Evolutionary conservation across 495 filamentous ascomycete genomes (phyloP).

Genomic region (Daldinia caldariorum): DNA sequence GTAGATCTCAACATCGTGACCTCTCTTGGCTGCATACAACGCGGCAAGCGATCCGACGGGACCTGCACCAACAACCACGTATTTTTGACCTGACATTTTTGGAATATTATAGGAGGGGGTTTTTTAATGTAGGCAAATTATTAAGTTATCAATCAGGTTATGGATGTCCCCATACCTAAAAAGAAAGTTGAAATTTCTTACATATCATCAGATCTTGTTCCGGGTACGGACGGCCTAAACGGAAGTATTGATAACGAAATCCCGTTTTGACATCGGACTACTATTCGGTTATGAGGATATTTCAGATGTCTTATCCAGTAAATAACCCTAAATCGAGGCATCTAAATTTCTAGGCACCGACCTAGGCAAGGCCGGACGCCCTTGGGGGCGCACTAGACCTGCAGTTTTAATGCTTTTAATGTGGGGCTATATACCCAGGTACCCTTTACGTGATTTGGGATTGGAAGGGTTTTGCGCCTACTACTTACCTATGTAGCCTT

Average conservation of each 20-base stretch:
- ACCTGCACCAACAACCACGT: constrained; percentile 87
- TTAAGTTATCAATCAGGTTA: not conserved
- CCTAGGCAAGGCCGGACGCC: constrained; percentile 6
- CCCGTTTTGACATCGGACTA: constrained; percentile 5
- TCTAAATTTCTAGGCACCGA: too few species aligned
- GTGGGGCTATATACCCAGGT: too few species aligned
- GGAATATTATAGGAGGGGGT: not conserved
- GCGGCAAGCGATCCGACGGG: constrained; percentile 93
- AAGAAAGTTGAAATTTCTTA: constrained; percentile 7
- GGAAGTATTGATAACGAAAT: not conserved
- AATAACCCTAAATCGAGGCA: not conserved
- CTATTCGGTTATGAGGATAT: too few species aligned
- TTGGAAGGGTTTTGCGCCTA: constrained; percentile 31
- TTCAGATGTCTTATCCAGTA: not conserved
- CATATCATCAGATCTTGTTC: not conserved
- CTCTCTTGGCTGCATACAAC: constrained; percentile 87
- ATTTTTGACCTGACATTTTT: constrained; percentile 65
- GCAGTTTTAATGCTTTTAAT: too few species aligned
- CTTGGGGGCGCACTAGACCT: too few species aligned
- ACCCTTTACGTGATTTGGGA: not conserved
- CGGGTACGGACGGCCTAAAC: constrained; percentile 22
- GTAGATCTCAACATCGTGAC: constrained; percentile 92
- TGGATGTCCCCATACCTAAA: not conserved
- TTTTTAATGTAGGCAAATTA: not conserved
- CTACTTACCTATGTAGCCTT: too few species aligned